These are phyloP conservation scores for Fonsecaea pedrosoi DNA, from an alignment of 2,329 filamentous ascomycete genomes.

Conservation along the genomic window DNA sequence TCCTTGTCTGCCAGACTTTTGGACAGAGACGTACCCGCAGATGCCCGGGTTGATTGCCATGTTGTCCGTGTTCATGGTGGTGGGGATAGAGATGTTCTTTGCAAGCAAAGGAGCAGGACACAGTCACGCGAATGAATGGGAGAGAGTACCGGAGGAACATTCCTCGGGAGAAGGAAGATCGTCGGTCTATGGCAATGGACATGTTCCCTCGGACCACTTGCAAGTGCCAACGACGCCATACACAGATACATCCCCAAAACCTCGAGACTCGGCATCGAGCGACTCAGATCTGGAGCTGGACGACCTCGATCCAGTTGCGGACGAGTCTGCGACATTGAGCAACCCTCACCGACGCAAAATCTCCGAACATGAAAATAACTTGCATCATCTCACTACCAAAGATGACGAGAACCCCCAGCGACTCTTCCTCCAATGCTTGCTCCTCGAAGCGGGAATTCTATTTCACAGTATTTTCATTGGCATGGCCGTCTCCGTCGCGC, in stretches of 20 bases:
- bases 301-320: constrained; percentile 50
- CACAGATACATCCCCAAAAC: constrained; percentile 27
- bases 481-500: constrained; percentile 83
- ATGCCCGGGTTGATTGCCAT: constrained; percentile 58
- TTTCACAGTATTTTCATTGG: constrained; percentile 88
- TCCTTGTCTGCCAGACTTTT: constrained; percentile 62
- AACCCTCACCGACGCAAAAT: constrained; percentile 38
- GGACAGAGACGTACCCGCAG: constrained; percentile 54
- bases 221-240: constrained; percentile 29
- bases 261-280: constrained; percentile 28
- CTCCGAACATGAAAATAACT: constrained; percentile 31
- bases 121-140: constrained; percentile 62
- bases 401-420: constrained; percentile 62
- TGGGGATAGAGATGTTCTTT: constrained; percentile 65
- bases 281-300: constrained; percentile 63
- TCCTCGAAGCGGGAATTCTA: constrained; percentile 82
- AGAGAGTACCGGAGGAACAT: constrained; percentile 43
- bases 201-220: constrained; percentile 28
- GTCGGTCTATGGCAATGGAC: constrained; percentile 27
- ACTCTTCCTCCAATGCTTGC: constrained; percentile 75
- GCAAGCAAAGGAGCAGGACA: constrained; percentile 71
- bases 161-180: constrained; percentile 10
- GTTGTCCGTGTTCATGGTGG: constrained; percentile 53
- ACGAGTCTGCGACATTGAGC: constrained; percentile 43
- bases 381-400: constrained; percentile 21